Evolutionary conservation across 331 rosid genomes (phyloP).

Genomic region (Erythrophleum ivorense): DNA sequence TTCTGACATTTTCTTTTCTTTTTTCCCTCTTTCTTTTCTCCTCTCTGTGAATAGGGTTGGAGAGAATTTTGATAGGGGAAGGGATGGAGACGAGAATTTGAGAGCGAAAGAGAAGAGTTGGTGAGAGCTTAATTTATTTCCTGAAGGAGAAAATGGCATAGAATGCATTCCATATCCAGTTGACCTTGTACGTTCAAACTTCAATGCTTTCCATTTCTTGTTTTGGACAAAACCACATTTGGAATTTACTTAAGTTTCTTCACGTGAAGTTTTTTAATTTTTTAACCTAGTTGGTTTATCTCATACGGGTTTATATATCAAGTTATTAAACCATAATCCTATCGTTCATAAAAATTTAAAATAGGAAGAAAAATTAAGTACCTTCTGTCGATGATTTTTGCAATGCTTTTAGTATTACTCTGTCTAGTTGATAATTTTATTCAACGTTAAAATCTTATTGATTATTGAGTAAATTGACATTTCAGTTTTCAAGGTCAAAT

Average conservation of each 20-base stretch:
- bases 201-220: neutral
- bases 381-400: neutral
- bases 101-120: no score
- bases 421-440: no score
- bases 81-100: neutral
- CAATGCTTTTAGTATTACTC: neutral
- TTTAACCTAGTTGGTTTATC: neutral
- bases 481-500: no score
- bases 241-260: no score
- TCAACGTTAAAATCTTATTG: no score
- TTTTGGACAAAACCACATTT: neutral
- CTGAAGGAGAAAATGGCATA: neutral
- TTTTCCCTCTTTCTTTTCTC: neutral
- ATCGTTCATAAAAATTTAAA: neutral
- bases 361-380: neutral
- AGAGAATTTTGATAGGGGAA: slow-evolving; percentile 23
- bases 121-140: neutral
- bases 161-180: neutral
- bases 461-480: no score
- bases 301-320: no score
- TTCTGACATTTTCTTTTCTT: neutral
- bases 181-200: neutral
- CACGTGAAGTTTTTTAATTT: no score
- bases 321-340: neutral
- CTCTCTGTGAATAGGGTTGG: neutral